Evolutionary conservation across 2,329 filamentous ascomycete genomes (phyloP).

Genomic region (Botrytis byssoidea): DNA sequence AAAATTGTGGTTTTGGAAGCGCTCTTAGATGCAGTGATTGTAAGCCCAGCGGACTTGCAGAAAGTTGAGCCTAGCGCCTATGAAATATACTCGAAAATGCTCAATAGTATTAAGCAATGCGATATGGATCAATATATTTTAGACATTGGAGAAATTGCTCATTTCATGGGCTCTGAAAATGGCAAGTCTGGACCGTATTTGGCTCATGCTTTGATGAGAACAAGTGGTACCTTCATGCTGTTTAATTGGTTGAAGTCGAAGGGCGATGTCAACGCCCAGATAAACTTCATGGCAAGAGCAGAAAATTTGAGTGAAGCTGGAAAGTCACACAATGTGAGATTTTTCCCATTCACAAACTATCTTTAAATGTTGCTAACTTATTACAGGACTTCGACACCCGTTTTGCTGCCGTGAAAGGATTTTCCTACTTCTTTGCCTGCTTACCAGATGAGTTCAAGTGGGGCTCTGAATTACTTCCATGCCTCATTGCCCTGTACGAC

Average conservation of each 20-base stretch:
- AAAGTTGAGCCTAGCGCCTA: background rate
- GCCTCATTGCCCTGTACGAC: constrained; percentile 69
- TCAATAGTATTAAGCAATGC: constrained; percentile 5
- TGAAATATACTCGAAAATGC: constrained; percentile 8
- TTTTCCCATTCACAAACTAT: background rate
- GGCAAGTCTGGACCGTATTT: constrained; percentile 38
- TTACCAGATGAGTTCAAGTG: constrained; percentile 22
- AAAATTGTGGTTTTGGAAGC: background rate
- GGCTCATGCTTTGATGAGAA: constrained; percentile 49
- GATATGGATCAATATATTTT: constrained; percentile 15
- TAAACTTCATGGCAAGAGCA: constrained; percentile 46
- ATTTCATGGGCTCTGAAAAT: constrained; percentile 5
- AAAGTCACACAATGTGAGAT: constrained; percentile 48
- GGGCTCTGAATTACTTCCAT: constrained; percentile 44
- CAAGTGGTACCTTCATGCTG: constrained; percentile 42
- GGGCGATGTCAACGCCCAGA: constrained; percentile 17
- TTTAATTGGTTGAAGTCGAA: constrained; percentile 10
- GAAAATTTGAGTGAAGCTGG: constrained; percentile 50
- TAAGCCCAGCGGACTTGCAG: background rate
- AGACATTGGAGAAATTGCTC: constrained; percentile 11
- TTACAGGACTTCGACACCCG: constrained; percentile 62
- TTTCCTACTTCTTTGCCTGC: constrained; percentile 49
- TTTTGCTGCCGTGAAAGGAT: constrained; percentile 56
- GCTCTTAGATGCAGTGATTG: background rate
- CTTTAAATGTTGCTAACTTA: constrained; percentile 16